These are phyloP conservation scores for Aspergillus ochraceoroseus DNA, from an alignment of 2,329 filamentous ascomycete genomes.

Conservation along the genomic window DNA sequence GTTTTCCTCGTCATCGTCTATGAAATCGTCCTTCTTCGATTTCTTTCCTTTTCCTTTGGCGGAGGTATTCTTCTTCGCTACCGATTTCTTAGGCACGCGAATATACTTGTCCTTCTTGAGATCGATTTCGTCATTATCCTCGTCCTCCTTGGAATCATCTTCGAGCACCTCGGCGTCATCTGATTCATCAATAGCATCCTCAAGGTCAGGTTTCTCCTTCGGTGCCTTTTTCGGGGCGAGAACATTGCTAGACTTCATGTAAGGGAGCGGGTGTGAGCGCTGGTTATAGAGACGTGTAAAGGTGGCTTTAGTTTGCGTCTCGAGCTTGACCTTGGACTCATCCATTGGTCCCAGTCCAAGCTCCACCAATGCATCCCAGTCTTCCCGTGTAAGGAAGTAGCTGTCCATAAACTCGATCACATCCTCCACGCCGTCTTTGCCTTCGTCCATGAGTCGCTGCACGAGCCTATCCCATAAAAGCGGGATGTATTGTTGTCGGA, in stretches of 20 bases:
- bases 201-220: slow-evolving; percentile 81
- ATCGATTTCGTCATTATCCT: slow-evolving; percentile 73
- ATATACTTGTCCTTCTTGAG: slow-evolving; percentile 95
- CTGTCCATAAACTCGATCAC: slow-evolving; percentile 96
- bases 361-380: slow-evolving; percentile 89
- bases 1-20: slow-evolving; percentile 40
- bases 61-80: slow-evolving; percentile 44
- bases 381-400: slow-evolving; percentile 90
- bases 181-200: slow-evolving; percentile 92
- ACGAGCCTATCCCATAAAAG: slow-evolving; percentile 78
- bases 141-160: slow-evolving; percentile 53
- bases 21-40: slow-evolving; percentile 40
- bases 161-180: slow-evolving; percentile 63
- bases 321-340: slow-evolving; percentile 69
- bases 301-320: slow-evolving; percentile 76
- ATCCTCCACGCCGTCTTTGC: slow-evolving; percentile 73
- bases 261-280: slow-evolving; percentile 82
- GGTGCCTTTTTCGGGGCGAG: slow-evolving; percentile 65
- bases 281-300: slow-evolving; percentile 91
- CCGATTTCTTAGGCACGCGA: slow-evolving; percentile 72
- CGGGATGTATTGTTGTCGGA: slow-evolving; percentile 90
- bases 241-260: slow-evolving; percentile 86
- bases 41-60: slow-evolving; percentile 47
- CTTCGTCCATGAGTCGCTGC: slow-evolving; percentile 67
- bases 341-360: slow-evolving; percentile 81